Percentiles rank a stretch among this genome's conserved stretches.
These are phyloP conservation scores for Lomentospora prolificans DNA, from an alignment of 2,329 filamentous ascomycete genomes.

Conservation along the genomic window DNA sequence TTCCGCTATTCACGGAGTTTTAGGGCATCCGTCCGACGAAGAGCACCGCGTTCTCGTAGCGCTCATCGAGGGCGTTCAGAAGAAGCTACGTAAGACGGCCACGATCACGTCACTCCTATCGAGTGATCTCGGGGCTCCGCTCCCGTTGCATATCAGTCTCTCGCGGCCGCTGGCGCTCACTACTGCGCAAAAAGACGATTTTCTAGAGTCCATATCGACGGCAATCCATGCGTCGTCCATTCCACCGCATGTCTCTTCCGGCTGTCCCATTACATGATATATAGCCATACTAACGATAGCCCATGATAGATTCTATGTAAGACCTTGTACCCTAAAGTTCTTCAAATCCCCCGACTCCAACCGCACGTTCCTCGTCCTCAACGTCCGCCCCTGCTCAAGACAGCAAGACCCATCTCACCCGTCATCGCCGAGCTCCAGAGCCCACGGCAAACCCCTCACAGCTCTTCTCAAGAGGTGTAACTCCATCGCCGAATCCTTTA, in stretches of 20 bases:
- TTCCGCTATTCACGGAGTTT: neutral
- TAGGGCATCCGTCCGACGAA: slow-evolving; percentile 43
- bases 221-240: neutral
- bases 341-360: slow-evolving; percentile 45
- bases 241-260: neutral
- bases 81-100: slow-evolving; percentile 19
- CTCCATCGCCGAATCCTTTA: slow-evolving; percentile 43
- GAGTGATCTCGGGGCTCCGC: slow-evolving; percentile 65
- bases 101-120: slow-evolving; percentile 58
- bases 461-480: slow-evolving; percentile 60
- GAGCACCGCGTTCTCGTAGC: slow-evolving; percentile 37
- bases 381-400: slow-evolving; percentile 30
- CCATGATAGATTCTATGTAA: slow-evolving; percentile 26
- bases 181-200: slow-evolving; percentile 61
- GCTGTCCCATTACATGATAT: neutral
- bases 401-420: slow-evolving; percentile 3
- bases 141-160: slow-evolving; percentile 84
- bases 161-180: slow-evolving; percentile 70
- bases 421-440: neutral
- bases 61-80: slow-evolving; percentile 29
- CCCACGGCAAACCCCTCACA: slow-evolving; percentile 42
- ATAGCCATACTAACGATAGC: neutral
- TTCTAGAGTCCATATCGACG: slow-evolving; percentile 45
- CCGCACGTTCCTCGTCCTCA: slow-evolving; percentile 78
- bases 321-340: slow-evolving; percentile 32